A percentile compares a stretch with the other conserved stretches of the same genome.
phyloP scores from a whole-genome alignment of 768 basidiomycete species.

The Leccinellum luteum region DNA sequence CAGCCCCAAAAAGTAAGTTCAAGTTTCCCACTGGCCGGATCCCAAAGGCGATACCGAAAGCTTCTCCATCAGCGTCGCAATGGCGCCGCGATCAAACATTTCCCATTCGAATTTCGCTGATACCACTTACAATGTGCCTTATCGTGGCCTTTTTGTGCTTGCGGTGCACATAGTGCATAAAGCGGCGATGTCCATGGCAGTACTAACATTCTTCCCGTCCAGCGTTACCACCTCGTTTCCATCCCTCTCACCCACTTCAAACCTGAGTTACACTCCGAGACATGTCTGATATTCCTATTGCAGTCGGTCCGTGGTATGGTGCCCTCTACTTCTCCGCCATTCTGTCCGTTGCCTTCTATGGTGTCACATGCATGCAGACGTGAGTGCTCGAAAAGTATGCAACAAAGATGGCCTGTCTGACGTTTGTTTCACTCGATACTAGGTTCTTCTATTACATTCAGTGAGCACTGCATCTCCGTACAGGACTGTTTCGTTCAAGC shows the following conservation, averaged over 20 bases:
- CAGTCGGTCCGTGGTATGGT: not conserved
- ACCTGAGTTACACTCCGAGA: not conserved
- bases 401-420: not conserved
- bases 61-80: not conserved
- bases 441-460: conserved; percentile 7
- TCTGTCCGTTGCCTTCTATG: conserved; percentile 1
- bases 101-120: not conserved
- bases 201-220: not conserved
- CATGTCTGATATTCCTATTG: not conserved
- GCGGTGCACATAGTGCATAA: not conserved
- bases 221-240: not conserved
- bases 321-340: conserved; percentile 3
- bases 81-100: not conserved
- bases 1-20: no score
- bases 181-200: not conserved
- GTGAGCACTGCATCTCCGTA: not conserved
- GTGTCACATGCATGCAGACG: conserved; percentile 6
- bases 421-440: not conserved
- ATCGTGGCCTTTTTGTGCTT: not conserved
- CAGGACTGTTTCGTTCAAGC: not conserved
- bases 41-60: not conserved
- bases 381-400: not conserved
- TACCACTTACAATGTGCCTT: not conserved
- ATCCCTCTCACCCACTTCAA: not conserved
- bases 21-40: no score